A percentile compares a stretch with the other conserved stretches of the same genome.
Evolutionary conservation across 228 moss, liverwort and hornwort genomes (phyloP).

Genomic region (Sphagnum magellanicum): DNA sequence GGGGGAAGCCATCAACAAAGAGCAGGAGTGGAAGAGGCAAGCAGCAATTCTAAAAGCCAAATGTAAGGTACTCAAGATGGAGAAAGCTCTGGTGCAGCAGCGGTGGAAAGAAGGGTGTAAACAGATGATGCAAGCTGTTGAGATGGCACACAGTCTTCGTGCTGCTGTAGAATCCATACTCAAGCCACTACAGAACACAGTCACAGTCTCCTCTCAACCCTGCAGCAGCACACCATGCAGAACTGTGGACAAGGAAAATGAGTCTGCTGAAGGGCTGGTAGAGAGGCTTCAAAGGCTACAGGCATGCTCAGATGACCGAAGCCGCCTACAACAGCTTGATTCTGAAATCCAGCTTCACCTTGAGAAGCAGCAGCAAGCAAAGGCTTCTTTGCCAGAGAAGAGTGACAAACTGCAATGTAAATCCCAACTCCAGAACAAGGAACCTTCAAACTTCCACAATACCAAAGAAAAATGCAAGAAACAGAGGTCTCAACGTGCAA

Average conservation of each 20-base stretch:
- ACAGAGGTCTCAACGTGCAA: too few species aligned
- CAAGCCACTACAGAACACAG: slow-evolving; percentile 4
- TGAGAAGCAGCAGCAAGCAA: slow-evolving; percentile 15
- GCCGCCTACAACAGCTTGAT: slow-evolving; percentile 8
- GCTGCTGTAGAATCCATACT: slow-evolving; percentile 52
- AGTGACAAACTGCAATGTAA: slow-evolving; percentile 28
- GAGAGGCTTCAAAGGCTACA: slow-evolving; percentile 16
- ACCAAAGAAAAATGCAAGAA: too few species aligned
- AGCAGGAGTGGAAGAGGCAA: slow-evolving; percentile 45
- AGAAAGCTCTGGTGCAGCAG: slow-evolving; percentile 38
- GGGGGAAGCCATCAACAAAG: too few species aligned
- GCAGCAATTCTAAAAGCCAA: slow-evolving; percentile 49
- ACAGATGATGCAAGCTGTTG: slow-evolving; percentile 45
- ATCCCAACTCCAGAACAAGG: slow-evolving; percentile 9
- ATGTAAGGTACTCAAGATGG: slow-evolving; percentile 48
- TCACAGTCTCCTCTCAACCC: too few species aligned
- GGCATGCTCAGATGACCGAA: slow-evolving; percentile 39
- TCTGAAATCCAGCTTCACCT: slow-evolving; percentile 10
- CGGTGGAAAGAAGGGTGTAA: slow-evolving; percentile 50
- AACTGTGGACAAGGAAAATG: too few species aligned
- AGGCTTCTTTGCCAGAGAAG: slow-evolving; percentile 27
- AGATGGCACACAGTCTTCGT: slow-evolving; percentile 50
- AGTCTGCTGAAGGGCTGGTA: slow-evolving; percentile 14
- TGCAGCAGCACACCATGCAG: slow-evolving; percentile 10
- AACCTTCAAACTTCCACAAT: too few species aligned